Conservation (phyloP, 257 asterid species). For the Capsicum pubescens region DNA sequence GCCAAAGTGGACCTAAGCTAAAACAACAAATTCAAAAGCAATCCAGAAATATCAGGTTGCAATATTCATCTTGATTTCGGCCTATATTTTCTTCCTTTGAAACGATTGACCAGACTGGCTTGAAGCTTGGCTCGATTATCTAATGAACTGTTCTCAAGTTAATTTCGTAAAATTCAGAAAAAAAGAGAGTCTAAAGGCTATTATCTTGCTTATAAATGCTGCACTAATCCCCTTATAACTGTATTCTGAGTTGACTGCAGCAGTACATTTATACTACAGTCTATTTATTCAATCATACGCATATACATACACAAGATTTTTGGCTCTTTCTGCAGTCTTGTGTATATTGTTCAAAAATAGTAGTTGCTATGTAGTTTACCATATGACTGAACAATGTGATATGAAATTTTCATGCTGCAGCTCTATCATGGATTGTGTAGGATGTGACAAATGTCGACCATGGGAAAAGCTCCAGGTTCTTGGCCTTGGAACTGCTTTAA, state of each 20-base stretch:
- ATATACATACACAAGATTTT: too few species aligned
- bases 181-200: background rate
- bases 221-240: background rate
- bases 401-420: conserved; percentile 48
- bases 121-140: too few species aligned
- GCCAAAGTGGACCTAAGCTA: conserved; percentile 91
- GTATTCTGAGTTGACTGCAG: background rate
- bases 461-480: conserved; percentile 98
- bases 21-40: conserved; percentile 84
- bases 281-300: background rate
- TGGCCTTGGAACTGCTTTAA: conserved; percentile 96
- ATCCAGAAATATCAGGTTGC: conserved; percentile 86
- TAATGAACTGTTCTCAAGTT: conserved; percentile 3
- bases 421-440: conserved; percentile 93
- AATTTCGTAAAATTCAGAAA: background rate
- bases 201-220: conserved; percentile 14
- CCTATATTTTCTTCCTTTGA: too few species aligned
- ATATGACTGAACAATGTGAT: conserved; percentile 7
- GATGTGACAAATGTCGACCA: conserved; percentile 95
- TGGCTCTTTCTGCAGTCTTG: too few species aligned
- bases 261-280: background rate
- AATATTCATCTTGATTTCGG: background rate
- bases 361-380: background rate
- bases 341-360: background rate
- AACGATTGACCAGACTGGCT: too few species aligned